Conservation (phyloP, 2,329 filamentous ascomycete genomes). For the Stachybotrys chlorohalonatus region DNA sequence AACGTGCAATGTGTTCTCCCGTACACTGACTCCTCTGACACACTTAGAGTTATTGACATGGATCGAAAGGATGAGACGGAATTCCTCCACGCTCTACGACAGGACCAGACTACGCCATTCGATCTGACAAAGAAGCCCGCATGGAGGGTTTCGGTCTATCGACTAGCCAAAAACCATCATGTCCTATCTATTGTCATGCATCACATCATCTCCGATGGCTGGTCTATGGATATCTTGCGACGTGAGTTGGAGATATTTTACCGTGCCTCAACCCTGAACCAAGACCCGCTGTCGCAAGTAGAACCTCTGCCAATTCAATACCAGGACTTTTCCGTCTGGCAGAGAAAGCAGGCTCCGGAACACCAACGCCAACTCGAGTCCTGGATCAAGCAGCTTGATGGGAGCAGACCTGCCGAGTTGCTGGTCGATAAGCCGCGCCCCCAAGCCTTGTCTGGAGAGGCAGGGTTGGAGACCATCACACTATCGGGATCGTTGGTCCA, state of each 20-base stretch:
- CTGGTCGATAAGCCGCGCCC: not conserved
- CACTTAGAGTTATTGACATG: not conserved
- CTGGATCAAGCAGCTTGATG: not conserved
- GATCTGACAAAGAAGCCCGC: not conserved
- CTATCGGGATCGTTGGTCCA: not conserved
- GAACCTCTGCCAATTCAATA: not conserved
- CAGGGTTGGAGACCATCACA: not conserved
- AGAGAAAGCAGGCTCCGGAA: not conserved
- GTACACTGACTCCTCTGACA: not conserved
- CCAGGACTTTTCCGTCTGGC: not conserved
- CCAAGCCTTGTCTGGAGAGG: not conserved
- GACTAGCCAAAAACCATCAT: not conserved
- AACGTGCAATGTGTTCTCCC: not conserved
- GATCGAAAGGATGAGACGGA: not conserved
- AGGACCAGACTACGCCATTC: slow-evolving; percentile 1
- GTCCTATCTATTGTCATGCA: slow-evolving; percentile 5
- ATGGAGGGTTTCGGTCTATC: slow-evolving; percentile 1
- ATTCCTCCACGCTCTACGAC: not conserved
- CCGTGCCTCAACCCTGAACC: not conserved
- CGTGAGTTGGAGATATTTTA: not conserved
- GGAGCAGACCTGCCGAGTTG: not conserved
- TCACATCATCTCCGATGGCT: slow-evolving; percentile 6
- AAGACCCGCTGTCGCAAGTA: not conserved
- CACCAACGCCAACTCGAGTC: not conserved
- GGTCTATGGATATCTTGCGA: not conserved